Conservation (phyloP, 768 basidiomycete genomes). For the Vararia minispora region DNA sequence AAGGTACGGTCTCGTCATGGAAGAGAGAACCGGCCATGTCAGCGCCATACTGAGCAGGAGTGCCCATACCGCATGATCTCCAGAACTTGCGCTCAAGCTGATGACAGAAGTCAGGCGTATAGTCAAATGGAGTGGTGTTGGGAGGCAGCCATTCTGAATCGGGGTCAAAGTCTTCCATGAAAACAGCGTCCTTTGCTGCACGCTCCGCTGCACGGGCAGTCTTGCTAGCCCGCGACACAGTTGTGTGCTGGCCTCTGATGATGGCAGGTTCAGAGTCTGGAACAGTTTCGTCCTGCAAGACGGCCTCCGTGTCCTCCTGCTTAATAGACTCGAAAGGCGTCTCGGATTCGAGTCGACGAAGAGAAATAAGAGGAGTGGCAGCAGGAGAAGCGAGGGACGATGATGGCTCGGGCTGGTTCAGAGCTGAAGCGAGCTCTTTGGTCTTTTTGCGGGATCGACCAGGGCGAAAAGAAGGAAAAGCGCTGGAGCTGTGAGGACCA, state of each 20-base stretch:
- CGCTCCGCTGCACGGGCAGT: constrained; percentile 38
- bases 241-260: constrained; percentile 17
- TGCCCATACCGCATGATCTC: constrained; percentile 82
- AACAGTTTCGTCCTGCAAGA: constrained; percentile 6
- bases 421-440: constrained; percentile 24
- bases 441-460: constrained; percentile 11
- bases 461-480: background rate
- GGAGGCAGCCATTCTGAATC: constrained; percentile 70
- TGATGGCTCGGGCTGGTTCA: constrained; percentile 15
- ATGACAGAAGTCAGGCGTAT: constrained; percentile 79
- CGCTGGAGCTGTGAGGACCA: constrained; percentile 25
- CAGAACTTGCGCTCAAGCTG: constrained; percentile 85
- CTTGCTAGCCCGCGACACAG: constrained; percentile 24
- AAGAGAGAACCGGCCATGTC: constrained; percentile 84
- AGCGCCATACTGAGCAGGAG: constrained; percentile 96
- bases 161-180: constrained; percentile 65
- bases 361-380: constrained; percentile 4
- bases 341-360: constrained; percentile 10
- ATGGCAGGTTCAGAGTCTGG: constrained; percentile 2
- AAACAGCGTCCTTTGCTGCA: constrained; percentile 34
- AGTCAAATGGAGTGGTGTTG: constrained; percentile 63
- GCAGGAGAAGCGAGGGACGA: no score
- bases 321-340: no score
- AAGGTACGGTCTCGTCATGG: constrained; percentile 65
- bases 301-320: constrained; percentile 13